These are phyloP conservation scores for Suillus decipiens DNA, from an alignment of 768 basidiomycete genomes.

Conservation along the genomic window DNA sequence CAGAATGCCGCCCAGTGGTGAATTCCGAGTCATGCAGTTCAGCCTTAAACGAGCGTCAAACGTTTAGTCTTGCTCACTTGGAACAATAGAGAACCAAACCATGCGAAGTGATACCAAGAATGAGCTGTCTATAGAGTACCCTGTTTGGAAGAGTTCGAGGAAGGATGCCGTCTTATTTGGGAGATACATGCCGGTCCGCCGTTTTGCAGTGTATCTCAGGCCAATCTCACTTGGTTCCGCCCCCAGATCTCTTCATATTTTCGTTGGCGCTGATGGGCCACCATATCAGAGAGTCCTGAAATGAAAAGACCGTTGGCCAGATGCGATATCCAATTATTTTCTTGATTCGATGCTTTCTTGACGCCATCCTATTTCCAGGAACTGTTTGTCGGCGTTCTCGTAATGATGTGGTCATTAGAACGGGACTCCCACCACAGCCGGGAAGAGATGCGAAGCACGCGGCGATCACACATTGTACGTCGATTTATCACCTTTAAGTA, in stretches of 20 bases:
- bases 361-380: conserved; percentile 7
- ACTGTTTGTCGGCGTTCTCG: conserved; percentile 26
- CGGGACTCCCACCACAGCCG: conserved; percentile 31
- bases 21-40: background rate
- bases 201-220: conserved; percentile 5
- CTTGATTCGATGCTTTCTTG: background rate
- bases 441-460: conserved; percentile 32
- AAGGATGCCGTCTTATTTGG: conserved; percentile 4
- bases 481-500: conserved; percentile 39
- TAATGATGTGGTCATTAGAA: conserved; percentile 35
- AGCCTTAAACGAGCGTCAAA: background rate
- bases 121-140: background rate
- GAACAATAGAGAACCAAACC: conserved; percentile 3
- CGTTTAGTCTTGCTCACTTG: background rate
- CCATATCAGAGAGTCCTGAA: background rate
- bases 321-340: conserved; percentile 1
- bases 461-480: conserved; percentile 38
- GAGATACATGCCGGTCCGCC: conserved; percentile 2
- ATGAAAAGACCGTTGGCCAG: conserved; percentile 16
- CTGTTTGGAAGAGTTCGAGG: conserved; percentile 5
- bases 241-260: conserved; percentile 4
- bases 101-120: background rate
- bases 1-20: background rate
- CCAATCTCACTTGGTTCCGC: conserved; percentile 6
- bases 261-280: conserved; percentile 4